phyloP scores from a whole-genome alignment of 371 early-diverging fungal genomes.

The Choanephora cucurbitarum region DNA sequence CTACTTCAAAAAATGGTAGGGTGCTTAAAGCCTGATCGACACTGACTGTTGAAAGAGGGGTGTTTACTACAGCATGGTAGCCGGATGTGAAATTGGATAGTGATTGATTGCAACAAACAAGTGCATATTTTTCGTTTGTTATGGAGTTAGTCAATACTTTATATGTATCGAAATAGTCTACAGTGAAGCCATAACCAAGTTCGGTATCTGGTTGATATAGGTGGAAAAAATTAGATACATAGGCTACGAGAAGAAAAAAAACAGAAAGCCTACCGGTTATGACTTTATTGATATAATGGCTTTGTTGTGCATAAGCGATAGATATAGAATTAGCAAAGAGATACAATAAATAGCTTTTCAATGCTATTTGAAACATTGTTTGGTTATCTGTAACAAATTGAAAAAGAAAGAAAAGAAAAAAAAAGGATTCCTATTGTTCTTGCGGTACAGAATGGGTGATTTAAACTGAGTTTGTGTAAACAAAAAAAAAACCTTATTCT shows the following conservation, averaged over 20 bases:
- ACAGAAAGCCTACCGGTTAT: conserved; percentile 7
- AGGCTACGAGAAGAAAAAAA: not conserved
- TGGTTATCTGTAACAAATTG: not conserved
- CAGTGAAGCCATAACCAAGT: conserved; percentile 22
- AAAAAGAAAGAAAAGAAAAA: not conserved
- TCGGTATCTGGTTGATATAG: conserved; percentile 3
- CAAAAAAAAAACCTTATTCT: not conserved
- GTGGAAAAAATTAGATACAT: not conserved
- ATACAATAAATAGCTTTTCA: not conserved
- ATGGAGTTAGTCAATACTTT: conserved; percentile 27
- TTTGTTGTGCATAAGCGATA: not conserved
- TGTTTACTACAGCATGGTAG: conserved; percentile 24
- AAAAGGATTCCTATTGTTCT: too few species aligned
- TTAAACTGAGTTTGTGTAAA: not conserved
- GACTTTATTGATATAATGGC: conserved; percentile 2
- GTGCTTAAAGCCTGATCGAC: conserved; percentile 10
- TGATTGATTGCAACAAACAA: conserved; percentile 31
- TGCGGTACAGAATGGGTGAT: not conserved
- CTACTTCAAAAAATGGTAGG: conserved; percentile 28
- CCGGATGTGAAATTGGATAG: conserved; percentile 14
- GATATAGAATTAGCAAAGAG: conserved; percentile 1
- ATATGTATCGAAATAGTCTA: conserved; percentile 31
- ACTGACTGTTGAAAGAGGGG: conserved; percentile 20
- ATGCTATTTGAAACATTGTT: too few species aligned
- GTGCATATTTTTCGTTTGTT: conserved; percentile 25